Base-by-base conservation (phyloP, 805 yeast species). In the Teunomyces panamensis region DNA sequence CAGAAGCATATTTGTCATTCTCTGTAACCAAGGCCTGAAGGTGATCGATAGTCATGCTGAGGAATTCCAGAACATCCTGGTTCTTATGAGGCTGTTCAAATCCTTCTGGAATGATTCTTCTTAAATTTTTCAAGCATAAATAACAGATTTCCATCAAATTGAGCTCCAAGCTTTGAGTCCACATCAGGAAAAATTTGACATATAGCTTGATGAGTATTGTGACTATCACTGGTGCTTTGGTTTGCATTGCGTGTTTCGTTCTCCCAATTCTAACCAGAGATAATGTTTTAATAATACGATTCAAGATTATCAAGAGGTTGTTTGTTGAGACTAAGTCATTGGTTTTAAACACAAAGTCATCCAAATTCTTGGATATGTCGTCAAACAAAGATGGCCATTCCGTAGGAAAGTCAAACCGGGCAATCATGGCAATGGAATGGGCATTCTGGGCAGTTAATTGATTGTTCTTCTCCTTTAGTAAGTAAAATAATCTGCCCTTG, bases 361-460 rank as follows among this genome's bases (percentile, higher is more conserved):
- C 80, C 42, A 85, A 57, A 16, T 73, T 56, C 3, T 57, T 57
- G 39, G 79, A 74, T 1, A 85, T 51, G 10, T 83, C 84, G 48
- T 87, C 91, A 58, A 94, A 86, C 14, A 94, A 61, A 2, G 77
- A 65, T 0, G 95, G 90, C 97, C 97, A 94, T 41, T 85, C 90
- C 1, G 69, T 64, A 0, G 98, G 97, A 61, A 88, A 94, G 57
- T 94, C 99, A 48, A 81, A 73, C 44, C 97, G 69, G 24, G 87
- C 85, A 26, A 94, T 86, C 50, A 84, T 74, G 0, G 96, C 84
- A 5, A 87, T 73, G 0, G 95, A 84, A 53, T 87, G 86, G 0
- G 97, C 95, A 62, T 88, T 87, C 67, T 94, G 98, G 28, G 86
- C 77, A 28, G 85, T 69, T 49, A 92, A 72, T 59, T 84, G 94